Conservation (phyloP, 805 yeast genomes). For the Wickerhamomyces hampshirensis region DNA sequence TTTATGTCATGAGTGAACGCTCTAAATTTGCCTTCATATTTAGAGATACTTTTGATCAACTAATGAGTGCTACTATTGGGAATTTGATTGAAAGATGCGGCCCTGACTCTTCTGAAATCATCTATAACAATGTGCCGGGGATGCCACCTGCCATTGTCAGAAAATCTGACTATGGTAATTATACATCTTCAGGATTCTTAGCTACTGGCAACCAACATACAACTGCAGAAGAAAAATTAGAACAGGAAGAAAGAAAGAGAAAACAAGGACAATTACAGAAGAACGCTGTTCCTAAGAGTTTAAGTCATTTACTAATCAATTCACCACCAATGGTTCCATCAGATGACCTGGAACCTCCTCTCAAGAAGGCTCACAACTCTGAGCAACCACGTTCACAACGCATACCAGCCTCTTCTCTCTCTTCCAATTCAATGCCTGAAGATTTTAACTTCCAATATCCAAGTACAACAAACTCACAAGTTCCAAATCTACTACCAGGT, state of each 20-base stretch:
- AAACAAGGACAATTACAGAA: slow-evolving; percentile 48
- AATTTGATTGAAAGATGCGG: slow-evolving; percentile 60
- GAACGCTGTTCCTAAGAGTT: slow-evolving; percentile 48
- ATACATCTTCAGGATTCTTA: slow-evolving; percentile 19
- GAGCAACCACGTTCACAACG: slow-evolving; percentile 6
- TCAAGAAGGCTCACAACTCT: slow-evolving; percentile 7
- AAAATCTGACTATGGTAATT: slow-evolving; percentile 28
- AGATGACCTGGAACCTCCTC: slow-evolving; percentile 11
- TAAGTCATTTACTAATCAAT: slow-evolving; percentile 44
- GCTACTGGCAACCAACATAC: slow-evolving; percentile 9
- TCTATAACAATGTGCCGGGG: slow-evolving; percentile 41
- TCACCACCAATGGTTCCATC: slow-evolving; percentile 31
- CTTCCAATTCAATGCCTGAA: slow-evolving; percentile 8
- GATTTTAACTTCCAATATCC: slow-evolving; percentile 19
- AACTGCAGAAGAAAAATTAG: slow-evolving; percentile 36
- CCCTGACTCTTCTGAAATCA: slow-evolving; percentile 53
- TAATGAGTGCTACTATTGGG: slow-evolving; percentile 60
- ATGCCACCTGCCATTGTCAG: slow-evolving; percentile 59
- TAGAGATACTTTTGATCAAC: slow-evolving; percentile 63
- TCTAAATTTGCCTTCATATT: slow-evolving; percentile 57
- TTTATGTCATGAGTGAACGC: slow-evolving; percentile 64
- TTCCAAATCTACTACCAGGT: not conserved
- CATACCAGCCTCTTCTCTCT: not conserved
- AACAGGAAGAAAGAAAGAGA: slow-evolving; percentile 44
- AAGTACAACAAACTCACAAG: slow-evolving; percentile 4